phyloP scores from a whole-genome alignment of 1,284 basidiomycete species.

The Heterobasidion parviporum region DNA sequence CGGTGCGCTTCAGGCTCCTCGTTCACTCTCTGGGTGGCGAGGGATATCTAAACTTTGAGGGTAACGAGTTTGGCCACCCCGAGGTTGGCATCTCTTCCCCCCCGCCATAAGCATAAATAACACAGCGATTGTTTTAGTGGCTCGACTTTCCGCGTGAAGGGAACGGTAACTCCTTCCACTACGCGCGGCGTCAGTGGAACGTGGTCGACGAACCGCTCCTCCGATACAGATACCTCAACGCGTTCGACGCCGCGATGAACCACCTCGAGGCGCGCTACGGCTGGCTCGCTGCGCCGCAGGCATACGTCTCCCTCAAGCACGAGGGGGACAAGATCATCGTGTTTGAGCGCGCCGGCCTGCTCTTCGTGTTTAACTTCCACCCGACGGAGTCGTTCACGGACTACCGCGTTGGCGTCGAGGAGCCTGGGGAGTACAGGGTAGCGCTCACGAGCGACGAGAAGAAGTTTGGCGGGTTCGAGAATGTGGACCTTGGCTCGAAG shows the following conservation, averaged over 20 bases:
- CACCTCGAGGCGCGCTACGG: constrained; percentile 67
- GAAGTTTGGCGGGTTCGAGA: constrained; percentile 83
- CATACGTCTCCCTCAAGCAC: constrained; percentile 89
- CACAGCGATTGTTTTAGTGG: constrained; percentile 52
- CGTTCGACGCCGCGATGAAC: constrained; percentile 95
- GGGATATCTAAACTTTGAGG: constrained; percentile 97
- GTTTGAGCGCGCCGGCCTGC: constrained; percentile 85
- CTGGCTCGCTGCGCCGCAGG: constrained; percentile 86
- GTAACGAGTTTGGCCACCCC: constrained; percentile 97
- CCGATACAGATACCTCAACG: constrained; percentile 89
- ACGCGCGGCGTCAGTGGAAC: constrained; percentile 94
- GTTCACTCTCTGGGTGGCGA: constrained; percentile 93
- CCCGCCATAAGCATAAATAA: background rate
- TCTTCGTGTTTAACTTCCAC: constrained; percentile 98
- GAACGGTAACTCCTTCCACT: constrained; percentile 92
- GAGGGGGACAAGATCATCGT: constrained; percentile 90
- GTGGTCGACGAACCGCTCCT: constrained; percentile 81
- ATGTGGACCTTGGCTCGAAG: constrained; percentile 57
- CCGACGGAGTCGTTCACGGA: constrained; percentile 83
- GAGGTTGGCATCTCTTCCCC: constrained; percentile 48
- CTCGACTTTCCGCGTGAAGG: constrained; percentile 97
- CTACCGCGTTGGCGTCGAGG: constrained; percentile 88
- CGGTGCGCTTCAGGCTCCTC: constrained; percentile 52
- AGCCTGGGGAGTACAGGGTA: constrained; percentile 80
- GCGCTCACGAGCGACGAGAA: constrained; percentile 83